Base-by-base conservation (phyloP, 1,139 yeast species). In the Magnusiomyces fungicola region DNA sequence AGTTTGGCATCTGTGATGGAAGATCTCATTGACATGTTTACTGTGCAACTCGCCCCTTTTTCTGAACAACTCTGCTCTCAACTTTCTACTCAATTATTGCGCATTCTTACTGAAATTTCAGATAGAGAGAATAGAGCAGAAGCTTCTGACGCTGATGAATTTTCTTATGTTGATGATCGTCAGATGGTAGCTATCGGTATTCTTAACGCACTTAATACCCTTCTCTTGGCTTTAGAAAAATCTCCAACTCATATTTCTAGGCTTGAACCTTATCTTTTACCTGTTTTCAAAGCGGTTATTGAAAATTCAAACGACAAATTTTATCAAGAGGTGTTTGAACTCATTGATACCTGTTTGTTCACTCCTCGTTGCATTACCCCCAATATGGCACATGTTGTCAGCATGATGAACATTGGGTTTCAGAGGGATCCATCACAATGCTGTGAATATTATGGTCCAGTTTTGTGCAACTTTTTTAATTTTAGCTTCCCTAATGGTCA, bases 1-100 rank as follows among this genome's bases (percentile, higher is more conserved):
- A 79, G 90, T 1, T 75, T 92, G 30, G 80, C 95, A 14, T 84
- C 84, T 27, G 96, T 90, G 14, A 88, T 92, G 86, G 97, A 92
- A 70, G 97, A 90, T 60, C 83, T 95, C 62, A 97, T 92, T 23
- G 97, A 90, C 61, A 80, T 78, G 52, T 92, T 84, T 66, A 75
- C 95, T 3, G 86, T 81, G 57, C 95, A 90, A 66, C 72, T 92
- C 56, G 92, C 90, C 56, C 97, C 98, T 23, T 92, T 90, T 68
- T 96, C 97, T 5, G 80, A 84, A 39, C 94, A 87, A 58, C 73
- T 92, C 59, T 88, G 90, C 76, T 75, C 74, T 38, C 90, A 85
- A 60, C 71, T 92, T 56, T 81, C 83, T 25, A 83, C 82, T 54
- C 97, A 90, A 64, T 83, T 89, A 60, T 67, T 88, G 74, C 76